A percentile compares a stretch with the other conserved stretches of the same genome.
phyloP scores from a whole-genome alignment of 2,329 filamentous ascomycete genomes.

The Cryoendolithus antarcticus region DNA sequence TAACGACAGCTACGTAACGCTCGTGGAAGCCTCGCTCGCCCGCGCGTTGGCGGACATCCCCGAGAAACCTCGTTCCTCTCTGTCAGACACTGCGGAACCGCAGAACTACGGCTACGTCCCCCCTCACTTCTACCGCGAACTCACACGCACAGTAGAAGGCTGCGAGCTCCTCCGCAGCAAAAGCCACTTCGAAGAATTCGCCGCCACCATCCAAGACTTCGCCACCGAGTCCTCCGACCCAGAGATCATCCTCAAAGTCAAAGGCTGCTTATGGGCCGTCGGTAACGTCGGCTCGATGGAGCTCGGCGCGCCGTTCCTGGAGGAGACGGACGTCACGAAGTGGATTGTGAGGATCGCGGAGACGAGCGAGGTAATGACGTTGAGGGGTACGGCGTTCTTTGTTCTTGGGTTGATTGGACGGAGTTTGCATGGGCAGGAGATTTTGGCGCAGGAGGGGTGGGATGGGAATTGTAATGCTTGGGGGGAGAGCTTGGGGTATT shows the following conservation, averaged over 20 bases:
- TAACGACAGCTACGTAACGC: constrained; percentile 87
- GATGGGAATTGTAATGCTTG: constrained; percentile 76
- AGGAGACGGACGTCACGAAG: constrained; percentile 76
- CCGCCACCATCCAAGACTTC: constrained; percentile 73
- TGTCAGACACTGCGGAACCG: constrained; percentile 34
- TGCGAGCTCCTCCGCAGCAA: constrained; percentile 83
- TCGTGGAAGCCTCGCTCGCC: constrained; percentile 91
- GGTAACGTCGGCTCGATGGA: constrained; percentile 99
- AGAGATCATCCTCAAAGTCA: constrained; percentile 83
- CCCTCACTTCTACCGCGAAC: constrained; percentile 94
- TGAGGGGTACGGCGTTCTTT: constrained; percentile 93
- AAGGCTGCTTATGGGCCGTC: constrained; percentile 93
- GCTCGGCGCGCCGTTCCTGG: constrained; percentile 84
- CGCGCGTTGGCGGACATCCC: constrained; percentile 59
- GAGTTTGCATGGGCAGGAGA: constrained; percentile 83
- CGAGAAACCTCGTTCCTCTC: constrained; percentile 37
- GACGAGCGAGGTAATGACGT: constrained; percentile 74
- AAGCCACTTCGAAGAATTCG: constrained; percentile 92
- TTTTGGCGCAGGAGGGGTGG: constrained; percentile 82
- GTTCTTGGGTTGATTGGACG: constrained; percentile 85
- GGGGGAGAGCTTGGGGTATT: constrained; percentile 75
- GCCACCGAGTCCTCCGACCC: constrained; percentile 73
- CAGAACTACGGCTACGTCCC: constrained; percentile 54
- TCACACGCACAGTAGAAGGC: constrained; percentile 84
- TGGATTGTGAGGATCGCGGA: constrained; percentile 84